These are phyloP conservation scores for Diplocarpon mali DNA, from an alignment of 2,329 filamentous ascomycete species.

Conservation along the genomic window DNA sequence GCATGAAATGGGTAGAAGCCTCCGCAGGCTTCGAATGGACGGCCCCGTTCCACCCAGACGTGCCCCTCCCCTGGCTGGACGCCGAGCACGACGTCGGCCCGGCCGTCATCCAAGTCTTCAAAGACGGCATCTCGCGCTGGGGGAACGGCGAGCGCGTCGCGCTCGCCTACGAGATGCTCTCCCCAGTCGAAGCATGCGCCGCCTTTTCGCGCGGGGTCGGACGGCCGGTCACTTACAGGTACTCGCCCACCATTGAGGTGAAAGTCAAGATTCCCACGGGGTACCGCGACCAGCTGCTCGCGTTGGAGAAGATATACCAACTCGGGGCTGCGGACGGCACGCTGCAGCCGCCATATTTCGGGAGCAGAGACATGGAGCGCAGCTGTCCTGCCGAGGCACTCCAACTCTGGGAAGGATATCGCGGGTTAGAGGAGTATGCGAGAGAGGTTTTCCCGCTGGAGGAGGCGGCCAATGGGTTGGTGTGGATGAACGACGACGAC, in stretches of 20 bases:
- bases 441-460: conserved; percentile 89
- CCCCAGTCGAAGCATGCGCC: conserved; percentile 69
- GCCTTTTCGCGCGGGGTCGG: conserved; percentile 71
- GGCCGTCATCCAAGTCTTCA: conserved; percentile 86
- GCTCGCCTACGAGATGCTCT: conserved; percentile 81
- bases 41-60: conserved; percentile 84
- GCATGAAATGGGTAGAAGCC: conserved; percentile 60
- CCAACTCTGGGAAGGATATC: conserved; percentile 80
- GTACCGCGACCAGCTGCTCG: conserved; percentile 79
- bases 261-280: conserved; percentile 77
- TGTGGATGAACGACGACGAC: conserved; percentile 60
- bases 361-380: conserved; percentile 42
- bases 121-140: conserved; percentile 83
- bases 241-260: conserved; percentile 63
- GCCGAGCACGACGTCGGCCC: conserved; percentile 94
- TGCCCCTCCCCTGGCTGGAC: conserved; percentile 87
- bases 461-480: conserved; percentile 84
- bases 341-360: conserved; percentile 52
- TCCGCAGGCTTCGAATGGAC: conserved; percentile 82
- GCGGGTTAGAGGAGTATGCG: conserved; percentile 88
- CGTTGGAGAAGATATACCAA: conserved; percentile 47
- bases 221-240: conserved; percentile 67
- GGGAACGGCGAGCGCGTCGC: conserved; percentile 61
- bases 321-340: conserved; percentile 35
- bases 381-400: conserved; percentile 66